phyloP scores from a whole-genome alignment of 768 basidiomycete genomes.

The Leccinellum rugosiceps region DNA sequence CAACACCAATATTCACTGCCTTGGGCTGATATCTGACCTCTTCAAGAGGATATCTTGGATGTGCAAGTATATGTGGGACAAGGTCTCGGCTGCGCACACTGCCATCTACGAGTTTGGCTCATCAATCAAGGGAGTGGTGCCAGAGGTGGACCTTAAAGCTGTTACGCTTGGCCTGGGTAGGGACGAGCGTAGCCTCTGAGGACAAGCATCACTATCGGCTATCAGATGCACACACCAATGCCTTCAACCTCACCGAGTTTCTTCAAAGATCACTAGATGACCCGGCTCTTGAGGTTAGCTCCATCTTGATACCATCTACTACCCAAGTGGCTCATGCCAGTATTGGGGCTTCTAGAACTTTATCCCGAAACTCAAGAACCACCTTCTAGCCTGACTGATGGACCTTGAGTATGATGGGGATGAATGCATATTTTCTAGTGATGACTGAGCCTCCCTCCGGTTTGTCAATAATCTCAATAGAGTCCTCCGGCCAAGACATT shows the following conservation, averaged over 20 bases:
- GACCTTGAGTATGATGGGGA: not conserved
- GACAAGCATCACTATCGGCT: not conserved
- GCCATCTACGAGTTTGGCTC: too few relatives aligned
- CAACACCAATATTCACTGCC: slow-evolving; percentile 18
- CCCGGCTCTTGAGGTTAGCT: not conserved
- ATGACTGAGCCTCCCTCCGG: not conserved
- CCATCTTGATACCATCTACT: not conserved
- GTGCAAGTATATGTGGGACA: too few relatives aligned
- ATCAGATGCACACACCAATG: not conserved
- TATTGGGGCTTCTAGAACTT: not conserved
- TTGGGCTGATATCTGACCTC: too few relatives aligned
- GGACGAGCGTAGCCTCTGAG: too few relatives aligned
- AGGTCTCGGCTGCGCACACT: too few relatives aligned
- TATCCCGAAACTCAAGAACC: not conserved
- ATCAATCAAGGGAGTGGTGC: too few relatives aligned
- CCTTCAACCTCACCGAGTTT: not conserved
- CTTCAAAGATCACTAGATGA: not conserved
- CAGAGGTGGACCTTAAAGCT: too few relatives aligned
- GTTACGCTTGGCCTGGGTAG: too few relatives aligned
- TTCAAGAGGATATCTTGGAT: too few relatives aligned
- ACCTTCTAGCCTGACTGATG: not conserved
- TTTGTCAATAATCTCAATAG: not conserved
- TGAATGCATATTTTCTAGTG: not conserved
- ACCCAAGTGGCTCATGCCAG: not conserved
- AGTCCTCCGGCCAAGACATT: too few relatives aligned